Evolutionary conservation across 306 rosid species (phyloP), one percentile per base, ranked within the genome.

Genomic region (Carpinus viminea): DNA sequence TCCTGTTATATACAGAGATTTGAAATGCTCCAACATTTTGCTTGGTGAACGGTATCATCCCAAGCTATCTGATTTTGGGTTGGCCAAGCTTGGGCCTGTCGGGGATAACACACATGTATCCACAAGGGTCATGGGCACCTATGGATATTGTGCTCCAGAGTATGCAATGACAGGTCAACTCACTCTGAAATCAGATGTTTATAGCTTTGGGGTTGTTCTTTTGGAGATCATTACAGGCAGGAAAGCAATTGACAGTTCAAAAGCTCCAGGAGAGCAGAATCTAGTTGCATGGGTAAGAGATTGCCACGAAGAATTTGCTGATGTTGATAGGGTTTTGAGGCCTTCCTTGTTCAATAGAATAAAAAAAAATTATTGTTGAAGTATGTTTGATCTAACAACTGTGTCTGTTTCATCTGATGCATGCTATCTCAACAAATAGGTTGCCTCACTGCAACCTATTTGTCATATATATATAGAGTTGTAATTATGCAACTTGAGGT

Each of bases 121-220:
- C 21, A 92, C 98, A n/a, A 90, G 98, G 86, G 97, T 95, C 48
- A 93, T 90, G 98, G 99, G 99, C 8, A 95, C 97, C 54, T 90
- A 93, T 64, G 97, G 98, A 78, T 92, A 95, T 81, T 93, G 99
- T 85, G 97, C 97, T 68, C 99, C 97, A 0, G 98, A 93, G 80
- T 95, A 95, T 81, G 99, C 92, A 51, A 91, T 88, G 95, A 92
- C 98, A 4, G 98, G 98, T 57, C 97, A 95, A 45, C 80, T 95
- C 72, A 92, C 98, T 57, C 83, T 89, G 76, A 95, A 92, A 79
- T 95, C 98, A n/a, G 98, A 95, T 84, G 92, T 95, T 65, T 92
- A 91, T 82, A 95, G 98, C 83, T 95, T 95, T 74, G 98, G 98
- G 18, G 94, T 92, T 5, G 98, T 95, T 81, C 98, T 95, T 74